Evolutionary conservation across 768 basidiomycete genomes (phyloP), one percentile per base, ranked within the genome.

Genomic region (Coprinopsis cinerea): DNA sequence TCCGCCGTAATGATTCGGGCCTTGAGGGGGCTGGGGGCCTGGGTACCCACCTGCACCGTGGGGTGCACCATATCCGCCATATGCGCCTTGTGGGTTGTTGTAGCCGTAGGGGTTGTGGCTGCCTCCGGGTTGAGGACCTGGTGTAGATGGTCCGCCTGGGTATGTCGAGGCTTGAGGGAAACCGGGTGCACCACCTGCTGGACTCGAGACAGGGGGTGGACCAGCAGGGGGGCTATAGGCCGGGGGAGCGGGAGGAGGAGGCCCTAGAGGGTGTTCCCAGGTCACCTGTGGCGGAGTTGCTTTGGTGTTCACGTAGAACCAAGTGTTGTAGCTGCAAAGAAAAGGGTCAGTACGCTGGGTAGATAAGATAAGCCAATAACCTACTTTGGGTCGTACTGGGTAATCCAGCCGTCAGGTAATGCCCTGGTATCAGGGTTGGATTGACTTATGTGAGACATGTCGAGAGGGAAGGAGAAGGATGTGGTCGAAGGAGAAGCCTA

Each of bases 291-390:
- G 82, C 3, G 87, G 86, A 15, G 72, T 66, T 39, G 76, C 74
- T 22, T 58, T 63, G 0, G 83, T 85, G 57, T 89, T 80, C 39
- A 90, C 84, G 55, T 90, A 90, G 71, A 79, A 90, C 87, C 88
- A n/a, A n/a, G n/a, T n/a, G n/a, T 89, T 53, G 23, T 9, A 27
- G 14, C n/a, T 0, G 28, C 44, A 9, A 15, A 24, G 24, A 35
- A 20, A 36, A n/a, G 22, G 30, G 39, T 30, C 10, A 18, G 22
- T 25, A 44, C 20, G 28, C 25, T 48, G 48, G 39, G 49, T 48
- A 54, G 18, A 46, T 57, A 42, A 53, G 44, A 66, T 59, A 55
- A 59, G 15, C 32, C 52, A 74, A 82, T 42, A 27, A n/a, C 11
- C 15, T 59, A 88, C 88, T 81, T 82, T 47, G 60, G 41, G 56